phyloP scores from a whole-genome alignment of 1,139 yeast genomes.

The Geotrichum candidum region DNA sequence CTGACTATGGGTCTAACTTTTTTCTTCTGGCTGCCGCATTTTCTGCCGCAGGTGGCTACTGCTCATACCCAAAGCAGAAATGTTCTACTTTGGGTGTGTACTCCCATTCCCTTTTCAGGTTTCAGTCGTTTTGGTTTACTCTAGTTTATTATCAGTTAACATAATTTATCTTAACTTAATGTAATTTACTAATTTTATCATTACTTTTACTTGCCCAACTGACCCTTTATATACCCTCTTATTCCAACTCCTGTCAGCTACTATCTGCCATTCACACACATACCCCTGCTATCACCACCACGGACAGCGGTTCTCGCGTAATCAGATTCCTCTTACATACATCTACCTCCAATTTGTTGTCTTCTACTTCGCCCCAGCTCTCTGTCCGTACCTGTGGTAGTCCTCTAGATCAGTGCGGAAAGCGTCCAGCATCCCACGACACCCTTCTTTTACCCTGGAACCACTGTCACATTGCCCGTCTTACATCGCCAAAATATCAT shows the following conservation, averaged over 20 bases:
- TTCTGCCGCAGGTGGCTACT: not conserved
- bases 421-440: not conserved
- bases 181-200: too few species aligned
- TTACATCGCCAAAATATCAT: not conserved
- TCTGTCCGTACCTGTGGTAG: not conserved
- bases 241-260: too few species aligned
- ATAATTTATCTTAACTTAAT: too few species aligned
- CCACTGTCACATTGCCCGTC: not conserved
- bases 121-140: not conserved
- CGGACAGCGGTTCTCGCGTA: not conserved
- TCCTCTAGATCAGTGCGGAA: not conserved
- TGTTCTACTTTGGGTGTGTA: not conserved
- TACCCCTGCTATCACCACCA: not conserved
- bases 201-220: too few species aligned
- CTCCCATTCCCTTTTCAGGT: not conserved
- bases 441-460: not conserved
- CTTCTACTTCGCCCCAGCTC: not conserved
- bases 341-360: not conserved
- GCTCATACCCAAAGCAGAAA: not conserved
- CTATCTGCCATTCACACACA: too few species aligned
- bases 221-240: too few species aligned
- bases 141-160: too few species aligned
- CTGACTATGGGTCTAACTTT: too few species aligned
- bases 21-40: too few species aligned
- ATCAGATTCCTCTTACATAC: not conserved